phyloP scores from a whole-genome alignment of 129 eudicot genomes.

The Oenanthe sinensis region DNA sequence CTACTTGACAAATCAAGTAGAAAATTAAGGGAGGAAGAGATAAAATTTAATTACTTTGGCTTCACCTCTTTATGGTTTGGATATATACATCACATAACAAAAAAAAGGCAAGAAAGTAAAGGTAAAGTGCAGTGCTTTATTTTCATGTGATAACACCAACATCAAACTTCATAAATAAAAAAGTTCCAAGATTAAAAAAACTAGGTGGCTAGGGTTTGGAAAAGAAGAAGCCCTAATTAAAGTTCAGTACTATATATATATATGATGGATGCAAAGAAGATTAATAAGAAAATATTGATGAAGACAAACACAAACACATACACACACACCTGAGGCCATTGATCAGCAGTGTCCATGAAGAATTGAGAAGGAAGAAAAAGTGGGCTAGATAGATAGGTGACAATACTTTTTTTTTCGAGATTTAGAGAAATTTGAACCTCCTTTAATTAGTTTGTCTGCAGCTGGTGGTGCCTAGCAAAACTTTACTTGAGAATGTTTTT shows the following conservation, averaged over 20 bases:
- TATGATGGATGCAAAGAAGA: background rate
- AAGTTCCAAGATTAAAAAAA: background rate
- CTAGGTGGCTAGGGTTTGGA: background rate
- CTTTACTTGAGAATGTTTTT: constrained; percentile 28
- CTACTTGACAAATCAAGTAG: background rate
- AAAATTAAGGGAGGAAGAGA: background rate
- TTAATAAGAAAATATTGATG: background rate
- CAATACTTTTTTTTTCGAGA: background rate
- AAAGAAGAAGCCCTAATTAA: background rate
- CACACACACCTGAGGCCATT: constrained; percentile 44
- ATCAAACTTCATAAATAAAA: background rate
- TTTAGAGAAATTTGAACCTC: background rate
- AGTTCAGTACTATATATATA: background rate
- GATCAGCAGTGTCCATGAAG: constrained; percentile 45
- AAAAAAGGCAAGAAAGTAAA: constrained; percentile 11
- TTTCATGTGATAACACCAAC: background rate
- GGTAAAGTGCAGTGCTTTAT: constrained; percentile 14
- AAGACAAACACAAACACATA: too few relatives aligned
- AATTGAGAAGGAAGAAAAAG: constrained; percentile 10
- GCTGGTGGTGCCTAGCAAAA: constrained; percentile 2
- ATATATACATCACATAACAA: constrained; percentile 5
- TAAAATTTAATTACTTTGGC: background rate
- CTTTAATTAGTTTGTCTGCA: constrained; percentile 9
- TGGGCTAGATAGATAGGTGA: background rate
- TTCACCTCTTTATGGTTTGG: constrained; percentile 7